These are phyloP conservation scores for Annulohypoxylon moriforme DNA, from an alignment of 495 filamentous ascomycete species.

Conservation along the genomic window DNA sequence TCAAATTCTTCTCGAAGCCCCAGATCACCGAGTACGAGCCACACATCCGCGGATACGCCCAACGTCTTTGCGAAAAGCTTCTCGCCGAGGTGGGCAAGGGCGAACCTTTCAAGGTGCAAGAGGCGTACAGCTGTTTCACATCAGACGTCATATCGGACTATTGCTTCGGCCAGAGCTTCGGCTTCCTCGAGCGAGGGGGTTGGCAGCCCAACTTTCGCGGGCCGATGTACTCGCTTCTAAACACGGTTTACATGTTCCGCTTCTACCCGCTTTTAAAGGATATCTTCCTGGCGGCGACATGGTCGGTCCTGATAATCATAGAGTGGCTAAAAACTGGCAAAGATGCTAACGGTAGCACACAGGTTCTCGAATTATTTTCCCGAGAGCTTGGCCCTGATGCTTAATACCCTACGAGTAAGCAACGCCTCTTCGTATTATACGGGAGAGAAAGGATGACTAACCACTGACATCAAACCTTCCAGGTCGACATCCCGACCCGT, in stretches of 20 bases:
- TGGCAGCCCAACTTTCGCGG: constrained; percentile 40
- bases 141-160: constrained; percentile 42
- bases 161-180: constrained; percentile 41
- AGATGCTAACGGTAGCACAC: neutral
- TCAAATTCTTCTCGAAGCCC: constrained; percentile 55
- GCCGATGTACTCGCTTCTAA: constrained; percentile 18
- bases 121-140: constrained; percentile 40
- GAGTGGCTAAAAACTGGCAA: neutral
- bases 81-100: constrained; percentile 15
- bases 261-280: constrained; percentile 37
- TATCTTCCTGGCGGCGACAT: neutral
- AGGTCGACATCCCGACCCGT: constrained; percentile 26
- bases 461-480: neutral
- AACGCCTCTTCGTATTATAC: neutral
- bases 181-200: constrained; percentile 26
- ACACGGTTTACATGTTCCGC: constrained; percentile 12
- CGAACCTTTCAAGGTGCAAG: constrained; percentile 13
- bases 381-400: neutral
- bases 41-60: constrained; percentile 39
- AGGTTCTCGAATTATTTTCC: constrained; percentile 28
- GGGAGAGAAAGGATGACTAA: neutral
- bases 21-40: constrained; percentile 47
- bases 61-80: constrained; percentile 40
- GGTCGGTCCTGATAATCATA: constrained; percentile 1
- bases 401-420: constrained; percentile 30